phyloP scores from a whole-genome alignment of 2,329 filamentous ascomycete genomes.

The Hawksworthiomyces lignivorus region DNA sequence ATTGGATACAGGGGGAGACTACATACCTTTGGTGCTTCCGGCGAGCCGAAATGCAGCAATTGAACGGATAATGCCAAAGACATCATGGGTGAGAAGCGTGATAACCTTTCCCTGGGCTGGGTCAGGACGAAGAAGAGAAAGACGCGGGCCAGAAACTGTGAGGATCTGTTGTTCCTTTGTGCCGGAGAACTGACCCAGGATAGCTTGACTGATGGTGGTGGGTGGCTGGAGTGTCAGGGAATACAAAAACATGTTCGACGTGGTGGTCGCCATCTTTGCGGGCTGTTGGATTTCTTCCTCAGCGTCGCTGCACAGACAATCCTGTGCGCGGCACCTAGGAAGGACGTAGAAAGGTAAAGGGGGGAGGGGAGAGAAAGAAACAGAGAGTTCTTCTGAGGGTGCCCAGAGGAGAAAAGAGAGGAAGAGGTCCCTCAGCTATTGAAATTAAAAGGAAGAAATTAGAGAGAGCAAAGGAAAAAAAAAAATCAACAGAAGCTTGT shows the following conservation, averaged over 20 bases:
- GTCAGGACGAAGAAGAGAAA: slow-evolving; percentile 82
- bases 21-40: slow-evolving; percentile 92
- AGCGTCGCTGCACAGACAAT: slow-evolving; percentile 33
- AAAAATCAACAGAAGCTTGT: slow-evolving; percentile 12
- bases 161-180: slow-evolving; percentile 98
- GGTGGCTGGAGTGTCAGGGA: slow-evolving; percentile 92
- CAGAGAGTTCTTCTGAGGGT: no score
- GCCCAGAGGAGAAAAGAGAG: neutral
- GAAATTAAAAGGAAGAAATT: neutral
- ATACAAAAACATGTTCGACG: slow-evolving; percentile 98
- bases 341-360: neutral
- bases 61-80: slow-evolving; percentile 90
- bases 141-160: slow-evolving; percentile 81
- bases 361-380: neutral
- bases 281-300: no score
- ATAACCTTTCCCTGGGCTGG: slow-evolving; percentile 77
- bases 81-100: slow-evolving; percentile 81
- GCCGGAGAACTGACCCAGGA: slow-evolving; percentile 90
- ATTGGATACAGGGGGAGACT: slow-evolving; percentile 15
- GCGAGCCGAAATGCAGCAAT: slow-evolving; percentile 86
- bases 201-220: slow-evolving; percentile 80
- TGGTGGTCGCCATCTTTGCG: slow-evolving; percentile 74
- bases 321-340: slow-evolving; percentile 35
- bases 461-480: neutral
- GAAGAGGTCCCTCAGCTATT: neutral